phyloP scores from a whole-genome alignment of 108 stramenopile species.

The Skeletonema grethae region DNA sequence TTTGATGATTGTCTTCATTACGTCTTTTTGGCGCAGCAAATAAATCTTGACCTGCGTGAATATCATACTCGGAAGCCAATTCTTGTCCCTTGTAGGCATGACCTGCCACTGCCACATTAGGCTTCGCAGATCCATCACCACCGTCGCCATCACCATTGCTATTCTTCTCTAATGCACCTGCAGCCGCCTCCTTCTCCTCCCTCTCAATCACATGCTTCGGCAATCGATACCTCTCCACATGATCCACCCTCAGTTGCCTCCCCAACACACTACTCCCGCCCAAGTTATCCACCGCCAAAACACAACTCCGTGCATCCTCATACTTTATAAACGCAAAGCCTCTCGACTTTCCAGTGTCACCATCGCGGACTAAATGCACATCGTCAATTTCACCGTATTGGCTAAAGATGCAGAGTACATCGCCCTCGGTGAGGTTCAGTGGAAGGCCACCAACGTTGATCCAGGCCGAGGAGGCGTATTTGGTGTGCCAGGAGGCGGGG shows the following conservation, averaged over 20 bases:
- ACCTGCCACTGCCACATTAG: constrained; percentile 53
- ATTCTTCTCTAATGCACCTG: constrained; percentile 4
- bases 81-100: constrained; percentile 91
- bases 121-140: constrained; percentile 5
- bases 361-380: constrained; percentile 92
- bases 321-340: constrained; percentile 94
- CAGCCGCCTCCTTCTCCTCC: constrained; percentile 48
- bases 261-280: constrained; percentile 82
- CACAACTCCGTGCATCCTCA: constrained; percentile 89
- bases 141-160: constrained; percentile 4
- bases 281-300: constrained; percentile 98
- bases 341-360: constrained; percentile 90
- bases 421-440: constrained; percentile 93
- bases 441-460: constrained; percentile 93
- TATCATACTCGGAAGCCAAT: constrained; percentile 68
- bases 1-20: constrained; percentile 15
- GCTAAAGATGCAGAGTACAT: constrained; percentile 91
- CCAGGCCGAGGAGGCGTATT: constrained; percentile 96
- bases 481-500: constrained; percentile 93
- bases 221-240: constrained; percentile 94
- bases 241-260: constrained; percentile 92
- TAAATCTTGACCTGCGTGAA: constrained; percentile 90
- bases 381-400: constrained; percentile 97
- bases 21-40: constrained; percentile 64
- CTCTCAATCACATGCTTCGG: constrained; percentile 90